Percentiles rank a stretch among this genome's conserved stretches.
These are phyloP conservation scores for Leersia perrieri DNA, from an alignment of 176 grass and related monocot genomes.

Conservation along the genomic window DNA sequence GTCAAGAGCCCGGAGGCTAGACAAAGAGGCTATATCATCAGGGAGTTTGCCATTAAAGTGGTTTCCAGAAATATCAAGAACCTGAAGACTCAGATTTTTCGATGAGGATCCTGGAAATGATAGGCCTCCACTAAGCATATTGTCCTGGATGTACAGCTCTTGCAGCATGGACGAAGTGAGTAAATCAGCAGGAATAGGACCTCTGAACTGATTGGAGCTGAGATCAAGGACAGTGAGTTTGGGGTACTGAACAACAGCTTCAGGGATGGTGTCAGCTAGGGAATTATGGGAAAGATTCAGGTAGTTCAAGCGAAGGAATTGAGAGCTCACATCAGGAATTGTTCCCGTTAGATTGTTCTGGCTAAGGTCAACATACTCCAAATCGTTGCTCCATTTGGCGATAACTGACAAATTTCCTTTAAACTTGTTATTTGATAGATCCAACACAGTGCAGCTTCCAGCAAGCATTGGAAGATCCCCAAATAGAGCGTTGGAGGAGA, in stretches of 20 bases:
- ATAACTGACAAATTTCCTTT: conserved; percentile 78
- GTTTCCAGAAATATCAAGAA: conserved; percentile 84
- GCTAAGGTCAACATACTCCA: conserved; percentile 93
- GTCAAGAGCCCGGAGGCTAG: conserved; percentile 69
- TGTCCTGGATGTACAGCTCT: conserved; percentile 76
- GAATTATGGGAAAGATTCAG: conserved; percentile 84
- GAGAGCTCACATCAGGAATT: conserved; percentile 74
- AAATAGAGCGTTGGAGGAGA: conserved; percentile 88
- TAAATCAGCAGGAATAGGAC: conserved; percentile 55
- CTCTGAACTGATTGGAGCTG: conserved; percentile 74
- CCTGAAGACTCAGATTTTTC: conserved; percentile 63
- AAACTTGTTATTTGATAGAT: conserved; percentile 93
- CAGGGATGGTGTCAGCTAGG: conserved; percentile 57
- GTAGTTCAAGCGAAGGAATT: conserved; percentile 87
- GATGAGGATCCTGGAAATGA: conserved; percentile 53
- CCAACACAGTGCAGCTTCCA: conserved; percentile 84
- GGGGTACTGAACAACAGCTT: conserved; percentile 72
- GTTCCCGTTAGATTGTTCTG: conserved; percentile 70
- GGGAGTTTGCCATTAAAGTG: conserved; percentile 78
- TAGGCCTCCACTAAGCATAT: conserved; percentile 63
- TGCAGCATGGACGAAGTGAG: conserved; percentile 75
- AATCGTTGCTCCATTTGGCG: conserved; percentile 81
- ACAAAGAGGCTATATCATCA: conserved; percentile 64
- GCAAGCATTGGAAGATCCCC: conserved; percentile 84
- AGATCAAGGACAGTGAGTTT: conserved; percentile 88